Base-by-base conservation (phyloP, 2,329 filamentous ascomycete species). In the Trichoderma sp. region DNA sequence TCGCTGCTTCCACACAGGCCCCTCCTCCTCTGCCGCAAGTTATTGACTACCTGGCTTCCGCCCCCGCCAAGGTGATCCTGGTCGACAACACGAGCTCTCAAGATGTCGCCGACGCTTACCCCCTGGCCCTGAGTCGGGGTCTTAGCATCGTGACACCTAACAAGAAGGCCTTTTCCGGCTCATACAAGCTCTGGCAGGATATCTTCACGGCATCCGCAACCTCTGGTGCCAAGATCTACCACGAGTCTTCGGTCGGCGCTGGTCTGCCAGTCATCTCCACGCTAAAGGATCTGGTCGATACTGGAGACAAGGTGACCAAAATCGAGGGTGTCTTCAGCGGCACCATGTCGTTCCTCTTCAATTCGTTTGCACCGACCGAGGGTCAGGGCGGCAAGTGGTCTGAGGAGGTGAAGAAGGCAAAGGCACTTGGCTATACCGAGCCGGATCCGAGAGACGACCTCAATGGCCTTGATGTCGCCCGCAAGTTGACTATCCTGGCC, bases 251-350 rank as follows among this genome's bases (percentile, higher is more conserved):
- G 12, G 94, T 97, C 26, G 96, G 96, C 64, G 96, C 96, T 11
- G 96, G 96, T 5, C 87, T 99, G 64, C 96, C 96, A 6, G 92
- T 98, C 72, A 92, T 99, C 76, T 97, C 93, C 53, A 98, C 96
- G 0, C 85, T 99, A 74, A 95, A 94, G 79, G 96, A 99, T 77
- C 88, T 99, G n/a, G 89, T 98, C 28, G 92, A 95, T 74, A 99
- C 96, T 1, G 96, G 96, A 55, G 96, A 99, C 79, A 87, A 93
- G 80, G 92, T 99, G 6, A 94, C 89, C 69, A 95, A 92, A 83
- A 97, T 99, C 76, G 95, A 98, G 84, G 96, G 96, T 75, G 95
- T 99, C 66, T 98, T 99, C 84, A 97, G 93, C 73, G 96, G 96
- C 74, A 99, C 96, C 70, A 95, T 99, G 90, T 97, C 93, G 50